These are phyloP conservation scores for Boletellus emodensis DNA, from an alignment of 768 basidiomycete species.

Conservation along the genomic window DNA sequence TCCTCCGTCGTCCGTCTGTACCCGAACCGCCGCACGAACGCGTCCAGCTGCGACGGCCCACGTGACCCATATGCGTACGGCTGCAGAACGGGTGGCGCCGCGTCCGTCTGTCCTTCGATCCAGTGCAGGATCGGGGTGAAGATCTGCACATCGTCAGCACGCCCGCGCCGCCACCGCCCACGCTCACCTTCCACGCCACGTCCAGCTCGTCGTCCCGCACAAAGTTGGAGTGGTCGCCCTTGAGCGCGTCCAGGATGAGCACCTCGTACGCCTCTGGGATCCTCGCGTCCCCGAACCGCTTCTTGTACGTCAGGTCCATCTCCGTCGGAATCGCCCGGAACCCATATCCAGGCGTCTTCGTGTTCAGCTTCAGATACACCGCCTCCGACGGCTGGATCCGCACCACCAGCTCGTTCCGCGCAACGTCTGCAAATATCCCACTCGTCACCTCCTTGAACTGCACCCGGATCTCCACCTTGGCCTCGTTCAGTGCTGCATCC, in stretches of 20 bases:
- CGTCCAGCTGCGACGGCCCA: constrained; percentile 82
- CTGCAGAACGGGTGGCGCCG: constrained; percentile 58
- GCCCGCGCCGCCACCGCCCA: not conserved
- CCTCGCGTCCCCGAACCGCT: constrained; percentile 82
- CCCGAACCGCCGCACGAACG: constrained; percentile 71
- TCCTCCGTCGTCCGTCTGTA: constrained; percentile 62
- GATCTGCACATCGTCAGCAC: constrained; percentile 49
- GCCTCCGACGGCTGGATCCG: constrained; percentile 96
- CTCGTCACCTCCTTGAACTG: constrained; percentile 97
- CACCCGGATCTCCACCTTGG: constrained; percentile 96
- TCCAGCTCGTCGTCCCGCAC: constrained; percentile 97
- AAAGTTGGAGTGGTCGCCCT: constrained; percentile 99
- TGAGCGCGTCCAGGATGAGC: constrained; percentile 91
- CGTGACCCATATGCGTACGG: constrained; percentile 92
- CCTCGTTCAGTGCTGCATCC: constrained; percentile 84
- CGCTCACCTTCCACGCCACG: constrained; percentile 89
- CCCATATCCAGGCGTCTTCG: constrained; percentile 87
- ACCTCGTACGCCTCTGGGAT: constrained; percentile 98
- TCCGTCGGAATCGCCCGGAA: constrained; percentile 92
- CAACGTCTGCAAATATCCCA: constrained; percentile 95
- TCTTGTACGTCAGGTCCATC: constrained; percentile 98
- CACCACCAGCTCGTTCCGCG: constrained; percentile 95
- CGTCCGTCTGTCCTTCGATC: constrained; percentile 79
- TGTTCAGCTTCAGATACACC: constrained; percentile 94
- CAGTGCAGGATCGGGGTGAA: constrained; percentile 94